phyloP scores from a whole-genome alignment of 1,139 yeast genomes.

The Candida albicans region DNA sequence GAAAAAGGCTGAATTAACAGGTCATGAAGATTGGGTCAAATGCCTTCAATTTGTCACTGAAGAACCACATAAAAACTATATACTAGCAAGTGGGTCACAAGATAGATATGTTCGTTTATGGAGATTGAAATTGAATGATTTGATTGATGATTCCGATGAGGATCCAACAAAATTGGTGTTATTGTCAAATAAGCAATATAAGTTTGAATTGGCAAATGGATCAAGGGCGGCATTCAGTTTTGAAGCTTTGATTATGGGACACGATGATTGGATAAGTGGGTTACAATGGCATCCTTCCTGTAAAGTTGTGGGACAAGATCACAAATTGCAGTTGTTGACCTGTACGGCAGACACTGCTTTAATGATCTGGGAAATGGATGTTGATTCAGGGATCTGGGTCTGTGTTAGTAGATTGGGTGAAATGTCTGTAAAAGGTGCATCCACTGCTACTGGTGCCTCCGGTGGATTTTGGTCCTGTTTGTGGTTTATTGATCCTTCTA shows the following conservation, averaged over 20 bases:
- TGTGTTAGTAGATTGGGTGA: slow-evolving; percentile 84
- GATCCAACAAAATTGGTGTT: slow-evolving; percentile 54
- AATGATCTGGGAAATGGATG: slow-evolving; percentile 95
- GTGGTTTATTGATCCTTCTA: slow-evolving; percentile 58
- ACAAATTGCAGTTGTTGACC: slow-evolving; percentile 63
- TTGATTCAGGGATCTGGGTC: slow-evolving; percentile 86
- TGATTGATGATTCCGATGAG: slow-evolving; percentile 57
- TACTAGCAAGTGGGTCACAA: slow-evolving; percentile 85
- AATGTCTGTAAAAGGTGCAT: slow-evolving; percentile 91
- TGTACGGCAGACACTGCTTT: slow-evolving; percentile 93
- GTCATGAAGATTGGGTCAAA: slow-evolving; percentile 95
- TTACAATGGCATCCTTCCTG: slow-evolving; percentile 71
- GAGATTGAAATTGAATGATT: slow-evolving; percentile 63
- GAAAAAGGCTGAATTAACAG: slow-evolving; percentile 59
- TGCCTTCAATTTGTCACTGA: slow-evolving; percentile 61
- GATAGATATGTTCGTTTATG: slow-evolving; percentile 88
- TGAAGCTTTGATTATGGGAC: slow-evolving; percentile 95
- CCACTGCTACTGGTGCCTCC: slow-evolving; percentile 96
- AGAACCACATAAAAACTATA: slow-evolving; percentile 45
- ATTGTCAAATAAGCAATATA: slow-evolving; percentile 64
- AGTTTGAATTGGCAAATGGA: slow-evolving; percentile 38
- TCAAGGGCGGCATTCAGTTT: slow-evolving; percentile 61
- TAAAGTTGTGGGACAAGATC: slow-evolving; percentile 14
- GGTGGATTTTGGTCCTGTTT: slow-evolving; percentile 95
- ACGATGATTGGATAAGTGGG: slow-evolving; percentile 95